phyloP scores from a whole-genome alignment of 371 early-diverging fungal genomes.

The Apophysomyces trapeziformis region DNA sequence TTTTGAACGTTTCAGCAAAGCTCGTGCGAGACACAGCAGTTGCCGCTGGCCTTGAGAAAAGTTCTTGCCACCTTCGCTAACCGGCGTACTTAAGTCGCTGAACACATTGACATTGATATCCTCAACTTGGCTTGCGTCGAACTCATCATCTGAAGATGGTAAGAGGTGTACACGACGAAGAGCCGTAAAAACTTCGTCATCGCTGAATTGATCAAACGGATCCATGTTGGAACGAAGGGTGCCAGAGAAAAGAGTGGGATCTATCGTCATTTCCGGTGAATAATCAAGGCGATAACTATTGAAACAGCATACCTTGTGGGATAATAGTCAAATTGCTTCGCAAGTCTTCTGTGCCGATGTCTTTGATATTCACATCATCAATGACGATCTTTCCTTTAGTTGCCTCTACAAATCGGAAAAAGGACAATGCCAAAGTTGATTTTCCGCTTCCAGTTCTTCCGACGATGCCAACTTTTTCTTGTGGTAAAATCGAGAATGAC shows the following conservation, averaged over 20 bases:
- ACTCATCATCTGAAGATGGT: conserved; percentile 25
- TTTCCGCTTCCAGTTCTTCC: conserved; percentile 83
- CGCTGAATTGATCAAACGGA: conserved; percentile 65
- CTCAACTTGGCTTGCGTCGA: conserved; percentile 34
- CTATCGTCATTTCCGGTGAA: conserved; percentile 18
- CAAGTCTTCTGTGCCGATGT: conserved; percentile 73
- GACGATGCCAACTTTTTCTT: conserved; percentile 68
- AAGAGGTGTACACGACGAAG: conserved; percentile 62
- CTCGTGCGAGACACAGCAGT: conserved; percentile 81
- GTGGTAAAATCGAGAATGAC: conserved; percentile 50
- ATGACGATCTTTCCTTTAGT: conserved; percentile 69
- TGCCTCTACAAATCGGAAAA: conserved; percentile 81
- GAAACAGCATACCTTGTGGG: conserved; percentile 57
- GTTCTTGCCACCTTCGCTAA: conserved; percentile 76
- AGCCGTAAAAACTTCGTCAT: conserved; percentile 71
- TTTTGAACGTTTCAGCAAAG: conserved; percentile 59
- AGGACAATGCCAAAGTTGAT: conserved; percentile 71
- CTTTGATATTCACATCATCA: conserved; percentile 75
- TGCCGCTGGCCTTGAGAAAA: conserved; percentile 87
- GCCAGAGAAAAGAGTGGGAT: conserved; percentile 72
- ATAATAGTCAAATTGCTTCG: conserved; percentile 75
- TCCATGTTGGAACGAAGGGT: conserved; percentile 70
- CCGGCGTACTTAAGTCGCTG: conserved; percentile 26
- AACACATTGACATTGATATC: conserved; percentile 35
- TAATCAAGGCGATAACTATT: background rate